phyloP scores from a whole-genome alignment of 257 asterid genomes.

The Rauvolfia tetraphylla region DNA sequence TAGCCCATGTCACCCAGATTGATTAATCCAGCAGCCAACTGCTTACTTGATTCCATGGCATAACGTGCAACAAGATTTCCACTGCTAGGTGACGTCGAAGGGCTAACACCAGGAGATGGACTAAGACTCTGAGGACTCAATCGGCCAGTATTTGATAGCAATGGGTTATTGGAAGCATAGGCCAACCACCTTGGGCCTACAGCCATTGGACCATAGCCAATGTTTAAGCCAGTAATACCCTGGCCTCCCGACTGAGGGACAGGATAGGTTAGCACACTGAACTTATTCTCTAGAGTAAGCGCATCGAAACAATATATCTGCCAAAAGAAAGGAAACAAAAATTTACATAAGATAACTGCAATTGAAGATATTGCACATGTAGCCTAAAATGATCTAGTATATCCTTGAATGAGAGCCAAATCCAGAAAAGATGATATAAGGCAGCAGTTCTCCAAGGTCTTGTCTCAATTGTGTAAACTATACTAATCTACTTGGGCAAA shows the following conservation, averaged over 20 bases:
- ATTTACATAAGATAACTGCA: background rate
- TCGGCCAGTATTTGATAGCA: conserved; percentile 39
- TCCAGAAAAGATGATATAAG: background rate
- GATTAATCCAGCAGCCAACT: conserved; percentile 45
- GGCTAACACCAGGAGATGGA: conserved; percentile 57
- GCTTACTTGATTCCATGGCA: conserved; percentile 55
- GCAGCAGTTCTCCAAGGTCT: background rate
- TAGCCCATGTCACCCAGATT: conserved; percentile 49
- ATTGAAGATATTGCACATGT: background rate
- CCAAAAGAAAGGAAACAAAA: background rate
- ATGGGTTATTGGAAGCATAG: conserved; percentile 43
- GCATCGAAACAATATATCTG: conserved; percentile 57
- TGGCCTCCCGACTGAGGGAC: conserved; percentile 46
- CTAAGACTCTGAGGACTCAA: conserved; percentile 52
- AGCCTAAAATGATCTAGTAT: background rate
- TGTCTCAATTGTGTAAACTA: background rate
- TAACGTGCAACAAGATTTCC: conserved; percentile 49
- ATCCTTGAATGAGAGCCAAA: background rate
- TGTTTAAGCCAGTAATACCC: conserved; percentile 37
- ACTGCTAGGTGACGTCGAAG: conserved; percentile 51
- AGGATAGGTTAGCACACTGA: conserved; percentile 45
- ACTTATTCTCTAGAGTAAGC: conserved; percentile 45
- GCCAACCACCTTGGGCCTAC: conserved; percentile 55
- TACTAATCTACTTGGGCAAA: background rate
- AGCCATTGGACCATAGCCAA: conserved; percentile 52